These are phyloP conservation scores for Daldinia loculata DNA, from an alignment of 495 filamentous ascomycete genomes.

Conservation along the genomic window DNA sequence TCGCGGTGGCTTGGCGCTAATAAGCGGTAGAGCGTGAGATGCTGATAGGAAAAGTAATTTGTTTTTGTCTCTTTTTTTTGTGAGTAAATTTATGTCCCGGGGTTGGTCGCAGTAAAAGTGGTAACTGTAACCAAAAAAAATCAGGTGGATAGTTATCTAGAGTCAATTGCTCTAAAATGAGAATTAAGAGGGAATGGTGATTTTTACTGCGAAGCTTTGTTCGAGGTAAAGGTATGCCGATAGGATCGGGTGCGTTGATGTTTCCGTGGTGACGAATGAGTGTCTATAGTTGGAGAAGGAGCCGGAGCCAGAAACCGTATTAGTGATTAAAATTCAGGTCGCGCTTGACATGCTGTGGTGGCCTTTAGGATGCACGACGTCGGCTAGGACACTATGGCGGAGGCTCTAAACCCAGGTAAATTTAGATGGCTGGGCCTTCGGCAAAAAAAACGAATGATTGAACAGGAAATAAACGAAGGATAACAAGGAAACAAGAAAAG, in stretches of 20 bases:
- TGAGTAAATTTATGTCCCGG: constrained; percentile 29
- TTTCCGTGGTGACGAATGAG: constrained; percentile 43
- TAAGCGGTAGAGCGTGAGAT: constrained; percentile 14
- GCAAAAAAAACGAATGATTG: constrained; percentile 20
- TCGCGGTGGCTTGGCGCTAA: constrained; percentile 6
- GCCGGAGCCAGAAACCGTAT: constrained; percentile 29
- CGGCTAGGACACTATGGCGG: constrained; percentile 21
- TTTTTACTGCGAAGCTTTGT: constrained; percentile 17
- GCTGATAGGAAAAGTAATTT: constrained; percentile 16
- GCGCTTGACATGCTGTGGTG: constrained; percentile 36
- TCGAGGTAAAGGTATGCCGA: constrained; percentile 17
- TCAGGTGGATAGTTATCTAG: constrained; percentile 28
- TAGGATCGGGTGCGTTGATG: constrained; percentile 33
- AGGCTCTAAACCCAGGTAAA: constrained; percentile 23
- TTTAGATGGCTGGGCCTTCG: constrained; percentile 25
- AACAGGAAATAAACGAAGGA: constrained; percentile 29
- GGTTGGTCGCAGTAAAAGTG: constrained; percentile 33
- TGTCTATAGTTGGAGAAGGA: constrained; percentile 43
- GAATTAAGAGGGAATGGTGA: constrained; percentile 30
- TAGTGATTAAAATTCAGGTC: constrained; percentile 25
- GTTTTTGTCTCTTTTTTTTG: constrained; percentile 22
- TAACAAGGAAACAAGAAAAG: constrained; percentile 40
- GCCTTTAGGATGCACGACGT: constrained; percentile 24
- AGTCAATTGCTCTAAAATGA: constrained; percentile 27
- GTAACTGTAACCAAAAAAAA: constrained; percentile 38